phyloP scores from a whole-genome alignment of 2,329 filamentous ascomycete species.

The Aureobasidium sp. region DNA sequence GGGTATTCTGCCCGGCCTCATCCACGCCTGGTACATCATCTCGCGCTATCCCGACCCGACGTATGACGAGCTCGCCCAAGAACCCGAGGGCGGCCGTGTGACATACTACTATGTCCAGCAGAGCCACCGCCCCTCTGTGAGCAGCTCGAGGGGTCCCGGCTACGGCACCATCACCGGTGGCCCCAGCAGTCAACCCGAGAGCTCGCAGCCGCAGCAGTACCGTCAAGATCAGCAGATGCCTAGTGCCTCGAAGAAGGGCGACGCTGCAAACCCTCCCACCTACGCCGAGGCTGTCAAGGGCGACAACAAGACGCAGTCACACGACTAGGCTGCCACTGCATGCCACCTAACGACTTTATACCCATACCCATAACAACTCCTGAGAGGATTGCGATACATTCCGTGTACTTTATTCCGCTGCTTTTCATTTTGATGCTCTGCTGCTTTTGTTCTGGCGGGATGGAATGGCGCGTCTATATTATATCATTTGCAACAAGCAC shows the following conservation, averaged over 20 bases:
- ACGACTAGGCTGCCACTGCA: conserved; percentile 39
- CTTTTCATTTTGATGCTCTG: background rate
- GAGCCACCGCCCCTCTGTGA: conserved; percentile 18
- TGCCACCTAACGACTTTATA: background rate
- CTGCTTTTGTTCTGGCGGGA: background rate
- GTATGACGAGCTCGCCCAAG: conserved; percentile 59
- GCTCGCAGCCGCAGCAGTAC: conserved; percentile 23
- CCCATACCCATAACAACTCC: background rate
- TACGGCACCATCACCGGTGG: conserved; percentile 37
- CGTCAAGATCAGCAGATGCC: conserved; percentile 31
- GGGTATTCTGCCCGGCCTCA: conserved; percentile 65
- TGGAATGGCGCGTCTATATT: background rate
- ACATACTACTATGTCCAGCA: conserved; percentile 65
- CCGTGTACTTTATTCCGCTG: background rate
- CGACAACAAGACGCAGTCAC: conserved; percentile 81
- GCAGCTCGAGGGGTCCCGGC: conserved; percentile 1
- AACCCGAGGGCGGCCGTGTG: conserved; percentile 50
- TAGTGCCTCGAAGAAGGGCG: background rate
- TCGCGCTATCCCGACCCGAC: conserved; percentile 72
- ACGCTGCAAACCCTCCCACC: conserved; percentile 65
- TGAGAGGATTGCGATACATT: background rate
- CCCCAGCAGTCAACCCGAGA: conserved; percentile 34
- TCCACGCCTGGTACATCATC: conserved; percentile 99
- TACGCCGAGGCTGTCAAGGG: conserved; percentile 87
- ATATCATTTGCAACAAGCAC: background rate